Base-by-base conservation (phyloP, 257 asterid species). In the Pogostemon cablin region DNA sequence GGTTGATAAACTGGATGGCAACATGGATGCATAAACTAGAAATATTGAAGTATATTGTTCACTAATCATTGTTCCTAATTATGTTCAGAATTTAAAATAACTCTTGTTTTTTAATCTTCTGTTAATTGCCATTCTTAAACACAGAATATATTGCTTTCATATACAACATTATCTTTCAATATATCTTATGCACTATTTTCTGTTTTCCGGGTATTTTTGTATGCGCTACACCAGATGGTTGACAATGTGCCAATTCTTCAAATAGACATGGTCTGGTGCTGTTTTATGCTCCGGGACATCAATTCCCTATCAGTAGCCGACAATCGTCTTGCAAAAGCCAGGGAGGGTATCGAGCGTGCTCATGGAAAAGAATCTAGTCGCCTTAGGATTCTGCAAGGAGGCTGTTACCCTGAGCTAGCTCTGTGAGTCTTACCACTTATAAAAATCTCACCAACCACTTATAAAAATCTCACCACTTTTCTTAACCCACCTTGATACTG, bases 251-350 rank as follows among this genome's bases (percentile, higher is more conserved):
- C 97, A 32, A 86, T 93, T 75, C 88, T 91, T 60, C 99, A 93
- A 88, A 86, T 93, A 80, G 97, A 93, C 79, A 89, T 93, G 88
- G 99, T 93, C 59, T 93, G 97, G 99, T 93, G 99, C 85, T 93
- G 87, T 80, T 83, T 91, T 74, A 89, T 91, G 97, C 96, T 93
- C 49, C 91, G 84, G 4, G 99, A 93, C 83, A 91, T 93, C 73
- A 85, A 87, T 81, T 89, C 96, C 95, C 90, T 93, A 40, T 84
- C 96, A 32, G 91, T 82, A 79, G 99, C 97, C 6, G 97, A 96
- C 15, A 17, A 79, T 52, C 97, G 99, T 71, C 95, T 93, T 12
- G 83, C 87, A 58, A 89, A 86, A 74, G 96, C 99, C 58, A 85
- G 96, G 73, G 82, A 89, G 82, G 97, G 98, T 71, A 83, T 93